Conservation (phyloP, 2,329 filamentous ascomycete species). For the Paecilomyces fulvus region DNA sequence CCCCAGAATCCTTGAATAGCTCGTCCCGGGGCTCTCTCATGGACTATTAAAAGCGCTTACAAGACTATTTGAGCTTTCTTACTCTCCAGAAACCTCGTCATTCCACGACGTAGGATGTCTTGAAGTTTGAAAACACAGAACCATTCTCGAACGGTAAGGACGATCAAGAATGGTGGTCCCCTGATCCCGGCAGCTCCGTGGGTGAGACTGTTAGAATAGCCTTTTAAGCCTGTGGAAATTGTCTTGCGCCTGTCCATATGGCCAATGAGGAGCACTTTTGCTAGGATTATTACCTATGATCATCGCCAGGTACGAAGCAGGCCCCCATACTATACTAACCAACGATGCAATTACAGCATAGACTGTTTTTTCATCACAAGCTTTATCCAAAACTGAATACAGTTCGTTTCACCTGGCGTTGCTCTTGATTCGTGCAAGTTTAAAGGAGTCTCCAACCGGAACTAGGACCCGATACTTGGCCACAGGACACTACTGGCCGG, state of each 20-base stretch:
- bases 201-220: neutral
- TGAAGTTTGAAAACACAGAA: neutral
- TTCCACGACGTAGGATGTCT: neutral
- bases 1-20: neutral
- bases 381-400: neutral
- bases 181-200: neutral
- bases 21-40: neutral
- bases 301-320: neutral
- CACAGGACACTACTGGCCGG: neutral
- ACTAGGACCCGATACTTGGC: neutral
- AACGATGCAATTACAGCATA: neutral
- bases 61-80: neutral
- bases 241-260: no score
- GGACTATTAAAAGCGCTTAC: neutral
- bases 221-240: neutral
- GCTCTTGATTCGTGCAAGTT: neutral
- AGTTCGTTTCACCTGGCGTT: neutral
- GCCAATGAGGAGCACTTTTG: no score
- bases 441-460: neutral
- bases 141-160: neutral
- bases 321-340: neutral
- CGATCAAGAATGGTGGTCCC: neutral
- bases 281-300: no score
- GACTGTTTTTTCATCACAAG: neutral
- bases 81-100: neutral